A percentile compares a stretch with the other conserved stretches of the same genome.
phyloP scores from a whole-genome alignment of 306 rosid genomes.

The Ormosia semicastrata region DNA sequence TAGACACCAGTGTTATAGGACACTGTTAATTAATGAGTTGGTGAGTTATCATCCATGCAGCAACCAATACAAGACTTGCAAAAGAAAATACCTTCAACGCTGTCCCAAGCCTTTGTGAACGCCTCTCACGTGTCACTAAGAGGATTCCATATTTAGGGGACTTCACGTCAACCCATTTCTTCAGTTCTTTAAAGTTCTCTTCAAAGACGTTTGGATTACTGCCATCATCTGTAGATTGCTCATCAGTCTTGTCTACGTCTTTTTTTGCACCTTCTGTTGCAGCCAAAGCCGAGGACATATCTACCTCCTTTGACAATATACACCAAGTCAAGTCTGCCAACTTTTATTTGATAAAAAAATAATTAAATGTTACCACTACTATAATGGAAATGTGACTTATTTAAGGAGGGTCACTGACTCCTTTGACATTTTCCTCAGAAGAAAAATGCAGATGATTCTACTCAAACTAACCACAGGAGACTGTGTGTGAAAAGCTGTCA shows the following conservation, averaged over 20 bases:
- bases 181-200: conserved; percentile 73
- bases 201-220: conserved; percentile 59
- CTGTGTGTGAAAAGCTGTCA: neutral
- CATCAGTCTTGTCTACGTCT: conserved; percentile 37
- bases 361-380: conserved; percentile 34
- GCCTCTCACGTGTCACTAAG: conserved; percentile 70
- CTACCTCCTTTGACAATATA: conserved; percentile 53
- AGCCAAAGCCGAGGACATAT: conserved; percentile 24
- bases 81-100: conserved; percentile 73
- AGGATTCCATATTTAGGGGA: conserved; percentile 78
- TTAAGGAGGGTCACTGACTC: conserved; percentile 1
- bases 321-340: conserved; percentile 66
- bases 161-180: conserved; percentile 87
- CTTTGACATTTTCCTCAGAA: conserved; percentile 14
- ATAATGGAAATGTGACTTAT: conserved; percentile 22
- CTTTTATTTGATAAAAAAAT: conserved; percentile 41
- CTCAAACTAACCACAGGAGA: neutral
- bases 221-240: conserved; percentile 35
- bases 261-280: conserved; percentile 41
- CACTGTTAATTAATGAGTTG: conserved; percentile 3
- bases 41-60: conserved; percentile 12
- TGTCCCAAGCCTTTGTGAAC: conserved; percentile 73
- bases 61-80: conserved; percentile 8
- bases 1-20: neutral
- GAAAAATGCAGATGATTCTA: conserved; percentile 14